Evolutionary conservation across 257 asterid species (phyloP).

Genomic region (Solanum habrochaites): DNA sequence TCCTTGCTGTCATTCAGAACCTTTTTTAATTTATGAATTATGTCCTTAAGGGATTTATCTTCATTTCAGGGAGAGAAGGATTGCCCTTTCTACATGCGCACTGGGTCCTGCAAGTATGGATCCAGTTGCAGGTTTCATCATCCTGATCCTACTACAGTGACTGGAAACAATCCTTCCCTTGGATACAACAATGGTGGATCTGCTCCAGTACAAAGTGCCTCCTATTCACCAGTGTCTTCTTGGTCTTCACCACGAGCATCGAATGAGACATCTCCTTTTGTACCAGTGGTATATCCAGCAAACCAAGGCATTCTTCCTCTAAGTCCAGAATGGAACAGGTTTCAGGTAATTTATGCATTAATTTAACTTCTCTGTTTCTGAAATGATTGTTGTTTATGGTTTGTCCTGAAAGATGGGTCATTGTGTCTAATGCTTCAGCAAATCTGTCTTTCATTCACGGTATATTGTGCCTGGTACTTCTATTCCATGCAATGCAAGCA

Average conservation of each 20-base stretch:
- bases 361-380: neutral
- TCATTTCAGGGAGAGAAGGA: constrained; percentile 60
- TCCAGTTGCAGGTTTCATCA: constrained; percentile 78
- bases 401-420: neutral
- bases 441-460: neutral
- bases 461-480: neutral
- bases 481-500: neutral
- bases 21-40: neutral
- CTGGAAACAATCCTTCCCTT: neutral
- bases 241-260: constrained; percentile 59
- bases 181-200: constrained; percentile 2
- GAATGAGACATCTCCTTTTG: constrained; percentile 27
- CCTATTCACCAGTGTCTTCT: constrained; percentile 36
- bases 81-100: constrained; percentile 89
- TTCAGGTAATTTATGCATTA: constrained; percentile 36
- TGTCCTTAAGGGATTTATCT: neutral
- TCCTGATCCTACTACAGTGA: constrained; percentile 57
- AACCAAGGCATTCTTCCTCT: constrained; percentile 32
- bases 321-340: constrained; percentile 59
- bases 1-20: neutral
- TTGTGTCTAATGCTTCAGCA: neutral
- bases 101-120: constrained; percentile 81
- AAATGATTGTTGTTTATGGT: neutral
- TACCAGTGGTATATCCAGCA: constrained; percentile 38
- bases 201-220: constrained; percentile 33